Percentiles rank a stretch among this genome's conserved stretches.
phyloP scores from a whole-genome alignment of 176 grass and related monocot genomes.

The Zoysia pacifica region DNA sequence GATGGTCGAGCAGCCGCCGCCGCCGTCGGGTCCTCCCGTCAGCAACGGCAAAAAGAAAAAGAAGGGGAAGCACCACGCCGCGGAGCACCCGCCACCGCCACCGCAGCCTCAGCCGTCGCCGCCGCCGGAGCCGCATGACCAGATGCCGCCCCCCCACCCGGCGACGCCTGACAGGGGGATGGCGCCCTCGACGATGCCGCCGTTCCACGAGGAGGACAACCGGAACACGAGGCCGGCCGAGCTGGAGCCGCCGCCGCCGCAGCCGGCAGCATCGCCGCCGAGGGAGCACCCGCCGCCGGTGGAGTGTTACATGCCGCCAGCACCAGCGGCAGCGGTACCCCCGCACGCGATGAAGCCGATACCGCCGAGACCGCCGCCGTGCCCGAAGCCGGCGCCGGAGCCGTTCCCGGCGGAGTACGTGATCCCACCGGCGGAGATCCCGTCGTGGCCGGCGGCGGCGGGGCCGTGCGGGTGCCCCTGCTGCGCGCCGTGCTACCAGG shows the following conservation, averaged over 20 bases:
- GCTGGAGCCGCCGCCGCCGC: too few species aligned
- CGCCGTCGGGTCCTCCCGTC: not conserved
- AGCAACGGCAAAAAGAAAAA: not conserved
- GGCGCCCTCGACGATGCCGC: not conserved
- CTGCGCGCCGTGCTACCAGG: constrained; percentile 51
- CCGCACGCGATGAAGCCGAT: too few species aligned
- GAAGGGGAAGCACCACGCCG: not conserved
- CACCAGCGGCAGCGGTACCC: not conserved
- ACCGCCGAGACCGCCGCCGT: too few species aligned
- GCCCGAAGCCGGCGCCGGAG: not conserved
- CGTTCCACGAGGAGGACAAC: constrained; percentile 12
- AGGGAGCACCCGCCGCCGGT: not conserved
- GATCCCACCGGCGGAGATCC: constrained; percentile 35
- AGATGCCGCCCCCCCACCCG: not conserved
- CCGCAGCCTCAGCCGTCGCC: too few species aligned
- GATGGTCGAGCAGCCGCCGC: not conserved
- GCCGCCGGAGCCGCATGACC: too few species aligned
- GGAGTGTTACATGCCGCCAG: not conserved
- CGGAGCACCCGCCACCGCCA: not conserved
- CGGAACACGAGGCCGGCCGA: not conserved
- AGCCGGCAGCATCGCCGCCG: too few species aligned
- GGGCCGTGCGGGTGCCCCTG: constrained; percentile 29
- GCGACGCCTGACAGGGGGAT: not conserved
- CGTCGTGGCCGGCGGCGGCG: constrained; percentile 33
- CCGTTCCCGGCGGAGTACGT: not conserved